Conservation (phyloP, 805 yeast genomes). For the Spathaspora boniae region DNA sequence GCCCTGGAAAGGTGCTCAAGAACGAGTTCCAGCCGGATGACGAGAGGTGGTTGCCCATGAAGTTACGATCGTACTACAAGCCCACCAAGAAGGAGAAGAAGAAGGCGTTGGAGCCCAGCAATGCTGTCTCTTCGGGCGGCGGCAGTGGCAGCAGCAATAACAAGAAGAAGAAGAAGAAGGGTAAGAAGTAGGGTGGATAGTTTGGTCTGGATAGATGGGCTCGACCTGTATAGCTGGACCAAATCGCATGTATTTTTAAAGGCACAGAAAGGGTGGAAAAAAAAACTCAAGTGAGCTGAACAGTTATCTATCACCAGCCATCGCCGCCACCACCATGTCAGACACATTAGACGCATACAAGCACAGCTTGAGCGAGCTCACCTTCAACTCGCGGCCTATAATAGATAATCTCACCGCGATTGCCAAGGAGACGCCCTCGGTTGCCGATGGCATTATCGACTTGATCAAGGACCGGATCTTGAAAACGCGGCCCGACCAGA, state of each 20-base stretch:
- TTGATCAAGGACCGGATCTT: conserved; percentile 73
- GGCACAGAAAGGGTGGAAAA: too few relatives aligned
- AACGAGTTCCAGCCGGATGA: conserved; percentile 32
- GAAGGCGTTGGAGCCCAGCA: conserved; percentile 5
- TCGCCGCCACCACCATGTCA: conserved; percentile 4
- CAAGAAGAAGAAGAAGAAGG: conserved; percentile 25
- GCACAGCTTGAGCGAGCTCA: conserved; percentile 67
- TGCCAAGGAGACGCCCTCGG: conserved; percentile 79
- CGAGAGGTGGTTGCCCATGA: conserved; percentile 91
- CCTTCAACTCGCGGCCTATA: conserved; percentile 86
- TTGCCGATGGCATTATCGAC: conserved; percentile 72
- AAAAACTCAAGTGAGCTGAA: not conserved
- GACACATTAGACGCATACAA: conserved; percentile 52
- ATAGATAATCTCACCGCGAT: conserved; percentile 79
- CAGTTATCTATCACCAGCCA: not conserved
- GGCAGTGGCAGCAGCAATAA: conserved; percentile 6
- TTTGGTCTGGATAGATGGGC: too few relatives aligned
- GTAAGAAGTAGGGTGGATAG: conserved; percentile 16
- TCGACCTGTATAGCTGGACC: too few relatives aligned
- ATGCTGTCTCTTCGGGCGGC: conserved; percentile 5
- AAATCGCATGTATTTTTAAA: too few relatives aligned
- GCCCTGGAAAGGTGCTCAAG: conserved; percentile 24
- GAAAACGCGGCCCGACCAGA: conserved; percentile 77
- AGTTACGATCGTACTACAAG: conserved; percentile 78
- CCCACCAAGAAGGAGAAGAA: conserved; percentile 63